phyloP scores from a whole-genome alignment of 805 yeast genomes.

The Candida broadrunensis region DNA sequence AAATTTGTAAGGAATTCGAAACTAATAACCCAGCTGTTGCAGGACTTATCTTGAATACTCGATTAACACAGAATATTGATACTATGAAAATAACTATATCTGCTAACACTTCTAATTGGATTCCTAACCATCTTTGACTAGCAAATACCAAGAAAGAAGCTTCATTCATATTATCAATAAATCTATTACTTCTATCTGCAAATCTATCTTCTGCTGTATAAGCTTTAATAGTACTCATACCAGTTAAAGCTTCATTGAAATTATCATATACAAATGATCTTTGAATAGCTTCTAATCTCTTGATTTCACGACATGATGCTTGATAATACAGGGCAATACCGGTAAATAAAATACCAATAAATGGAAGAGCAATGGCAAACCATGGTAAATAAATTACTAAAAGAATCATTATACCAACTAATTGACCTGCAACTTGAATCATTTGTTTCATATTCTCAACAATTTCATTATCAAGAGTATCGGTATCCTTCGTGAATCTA shows the following conservation, averaged over 20 bases:
- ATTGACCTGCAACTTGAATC: slow-evolving; percentile 46
- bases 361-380: slow-evolving; percentile 66
- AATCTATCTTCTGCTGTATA: slow-evolving; percentile 49
- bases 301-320: slow-evolving; percentile 71
- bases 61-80: slow-evolving; percentile 55
- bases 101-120: slow-evolving; percentile 58
- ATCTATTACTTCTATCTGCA: slow-evolving; percentile 39
- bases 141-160: slow-evolving; percentile 63
- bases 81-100: slow-evolving; percentile 50
- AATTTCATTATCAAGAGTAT: slow-evolving; percentile 70
- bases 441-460: slow-evolving; percentile 61
- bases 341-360: slow-evolving; percentile 43
- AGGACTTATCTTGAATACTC: slow-evolving; percentile 58
- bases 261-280: slow-evolving; percentile 70
- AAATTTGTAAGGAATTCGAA: slow-evolving; percentile 55
- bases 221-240: slow-evolving; percentile 63
- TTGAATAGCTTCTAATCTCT: slow-evolving; percentile 69
- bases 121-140: slow-evolving; percentile 70
- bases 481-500: slow-evolving; percentile 82
- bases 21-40: slow-evolving; percentile 67
- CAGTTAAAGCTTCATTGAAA: slow-evolving; percentile 68
- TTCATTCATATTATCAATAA: slow-evolving; percentile 62
- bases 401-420: slow-evolving; percentile 58
- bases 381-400: slow-evolving; percentile 73
- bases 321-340: slow-evolving; percentile 56